Base-by-base conservation (phyloP, 179 eudicot genomes). In the Amaranthus tricolor region DNA sequence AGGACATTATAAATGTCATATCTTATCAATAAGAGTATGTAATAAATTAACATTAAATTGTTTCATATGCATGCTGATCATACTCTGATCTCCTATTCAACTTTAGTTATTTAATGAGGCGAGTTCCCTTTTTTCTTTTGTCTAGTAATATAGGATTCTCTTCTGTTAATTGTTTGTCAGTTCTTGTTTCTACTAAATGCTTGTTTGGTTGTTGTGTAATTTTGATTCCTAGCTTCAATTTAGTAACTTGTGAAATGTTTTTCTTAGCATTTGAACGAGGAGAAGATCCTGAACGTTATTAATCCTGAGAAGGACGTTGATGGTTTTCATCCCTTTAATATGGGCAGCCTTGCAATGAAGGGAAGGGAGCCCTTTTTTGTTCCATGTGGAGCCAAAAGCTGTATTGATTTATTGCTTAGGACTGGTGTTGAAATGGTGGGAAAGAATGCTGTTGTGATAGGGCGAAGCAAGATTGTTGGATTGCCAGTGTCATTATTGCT, bases 301-400 rank as follows among this genome's bases (percentile, higher is more conserved):
- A 82, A 80, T 76, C 86, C 86, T 40, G 86, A 82, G 71, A 88
- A 85, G 80, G 91, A 88, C 20, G 91, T 88, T 16, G 91, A 88
- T 73, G 91, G 91, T 51, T 85, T 88, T 69, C 89, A 88, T 75
- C 82, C 89, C 24, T 57, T 85, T 12, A 84, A 88, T 65, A 85
- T 88, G 75, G 91, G 91, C 13, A 79, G 70, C 73, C 91, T 88
- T 66, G 88, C 91, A 24, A 71, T 85, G 78, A 77, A 79, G 9
- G 91, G 86, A 69, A 82, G 91, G 71, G 81, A 85, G 55, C 89
- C 91, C 7, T 70, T 84, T 74, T 85, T 84, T 52, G 65, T 85
- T 62, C 91, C 91, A 64, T 85, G 86, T 77, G 91, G 87, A 50
- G 84, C 91, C 40, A 84, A 81, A 78, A 85, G 77, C 49, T 85